phyloP scores from a whole-genome alignment of 176 grass and related monocot species.

The Canna indica region DNA sequence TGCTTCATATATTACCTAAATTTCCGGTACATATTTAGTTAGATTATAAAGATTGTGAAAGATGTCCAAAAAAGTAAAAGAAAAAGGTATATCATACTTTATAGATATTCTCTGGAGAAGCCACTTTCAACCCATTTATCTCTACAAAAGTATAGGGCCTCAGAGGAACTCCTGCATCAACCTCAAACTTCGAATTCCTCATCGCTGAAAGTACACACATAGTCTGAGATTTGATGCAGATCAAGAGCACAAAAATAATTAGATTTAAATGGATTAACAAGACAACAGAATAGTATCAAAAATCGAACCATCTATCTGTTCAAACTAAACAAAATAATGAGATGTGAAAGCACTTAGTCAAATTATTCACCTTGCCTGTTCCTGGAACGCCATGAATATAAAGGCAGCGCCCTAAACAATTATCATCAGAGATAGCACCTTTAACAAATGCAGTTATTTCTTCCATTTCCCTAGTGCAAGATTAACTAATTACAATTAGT shows the following conservation, averaged over 20 bases:
- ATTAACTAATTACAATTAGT: slow-evolving; percentile 15
- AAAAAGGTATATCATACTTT: slow-evolving; percentile 35
- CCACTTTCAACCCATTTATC: slow-evolving; percentile 91
- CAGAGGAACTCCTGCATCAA: slow-evolving; percentile 62
- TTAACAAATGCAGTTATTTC: slow-evolving; percentile 86
- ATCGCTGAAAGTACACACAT: slow-evolving; percentile 91
- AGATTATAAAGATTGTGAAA: no score
- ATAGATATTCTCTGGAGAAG: slow-evolving; percentile 90
- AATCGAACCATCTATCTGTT: background rate
- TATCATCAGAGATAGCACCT: slow-evolving; percentile 77
- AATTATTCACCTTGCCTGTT: slow-evolving; percentile 72
- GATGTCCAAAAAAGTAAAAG: background rate
- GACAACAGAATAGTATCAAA: background rate
- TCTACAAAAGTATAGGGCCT: slow-evolving; percentile 77
- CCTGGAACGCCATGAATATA: slow-evolving; percentile 99
- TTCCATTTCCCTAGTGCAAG: slow-evolving; percentile 71
- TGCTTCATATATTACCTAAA: slow-evolving; percentile 82
- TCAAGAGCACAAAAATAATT: background rate
- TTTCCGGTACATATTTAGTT: background rate
- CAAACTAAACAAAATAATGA: background rate
- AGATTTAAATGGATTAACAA: background rate
- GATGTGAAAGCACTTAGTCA: slow-evolving; percentile 1
- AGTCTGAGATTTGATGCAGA: slow-evolving; percentile 48
- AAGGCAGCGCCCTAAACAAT: slow-evolving; percentile 87
- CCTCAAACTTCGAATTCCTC: slow-evolving; percentile 65